These are phyloP conservation scores for Colletotrichum sp. DNA, from an alignment of 2,329 filamentous ascomycete genomes.

Conservation along the genomic window DNA sequence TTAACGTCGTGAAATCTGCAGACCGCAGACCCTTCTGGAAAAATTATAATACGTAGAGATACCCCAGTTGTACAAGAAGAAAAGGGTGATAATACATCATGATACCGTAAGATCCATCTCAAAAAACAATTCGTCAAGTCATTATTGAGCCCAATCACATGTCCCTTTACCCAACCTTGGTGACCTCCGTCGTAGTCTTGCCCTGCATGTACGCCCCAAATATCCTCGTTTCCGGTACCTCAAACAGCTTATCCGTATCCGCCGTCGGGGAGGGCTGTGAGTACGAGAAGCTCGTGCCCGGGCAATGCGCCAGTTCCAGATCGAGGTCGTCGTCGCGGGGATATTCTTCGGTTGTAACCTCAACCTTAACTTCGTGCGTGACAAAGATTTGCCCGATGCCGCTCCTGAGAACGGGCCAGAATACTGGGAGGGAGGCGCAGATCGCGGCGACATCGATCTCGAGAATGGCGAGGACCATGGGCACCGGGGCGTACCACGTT, in stretches of 20 bases:
- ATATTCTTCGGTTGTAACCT: slow-evolving; percentile 15
- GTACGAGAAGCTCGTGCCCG: neutral
- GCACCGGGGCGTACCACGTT: slow-evolving; percentile 37
- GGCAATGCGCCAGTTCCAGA: neutral
- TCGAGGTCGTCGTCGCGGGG: slow-evolving; percentile 5
- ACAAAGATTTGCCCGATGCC: slow-evolving; percentile 37
- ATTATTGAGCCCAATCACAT: neutral
- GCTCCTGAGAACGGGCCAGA: slow-evolving; percentile 27
- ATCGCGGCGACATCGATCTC: slow-evolving; percentile 32
- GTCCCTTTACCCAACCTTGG: neutral
- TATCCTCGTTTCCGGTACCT: neutral
- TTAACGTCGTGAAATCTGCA: neutral
- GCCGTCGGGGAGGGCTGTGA: neutral
- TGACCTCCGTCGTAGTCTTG: neutral
- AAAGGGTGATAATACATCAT: neutral
- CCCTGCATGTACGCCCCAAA: neutral
- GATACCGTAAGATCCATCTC: neutral
- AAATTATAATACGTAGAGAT: neutral
- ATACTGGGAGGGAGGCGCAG: slow-evolving; percentile 16
- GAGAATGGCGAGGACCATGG: slow-evolving; percentile 35
- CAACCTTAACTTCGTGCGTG: slow-evolving; percentile 35
- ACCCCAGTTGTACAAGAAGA: neutral
- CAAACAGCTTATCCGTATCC: neutral
- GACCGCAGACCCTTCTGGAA: neutral
- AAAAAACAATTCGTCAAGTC: neutral